A percentile compares a stretch with the other conserved stretches of the same genome.
These are phyloP conservation scores for Colletotrichum gigasporum DNA, from an alignment of 2,329 filamentous ascomycete genomes.

Conservation along the genomic window DNA sequence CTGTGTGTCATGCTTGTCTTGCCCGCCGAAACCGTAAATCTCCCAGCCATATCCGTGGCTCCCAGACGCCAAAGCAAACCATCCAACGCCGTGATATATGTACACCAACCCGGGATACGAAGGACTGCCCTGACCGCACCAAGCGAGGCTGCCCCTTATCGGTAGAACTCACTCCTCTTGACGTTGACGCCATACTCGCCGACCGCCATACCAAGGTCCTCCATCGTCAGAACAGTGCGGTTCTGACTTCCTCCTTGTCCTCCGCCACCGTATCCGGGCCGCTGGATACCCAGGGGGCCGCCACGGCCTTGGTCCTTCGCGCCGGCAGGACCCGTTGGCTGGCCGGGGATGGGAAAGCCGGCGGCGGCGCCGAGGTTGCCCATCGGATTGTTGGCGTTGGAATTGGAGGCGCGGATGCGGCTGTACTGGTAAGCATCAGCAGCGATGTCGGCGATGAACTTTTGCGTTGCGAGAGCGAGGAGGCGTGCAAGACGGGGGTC, in stretches of 20 bases:
- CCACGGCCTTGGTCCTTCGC: conserved; percentile 67
- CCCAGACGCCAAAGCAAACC: conserved; percentile 25
- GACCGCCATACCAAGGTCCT: conserved; percentile 97
- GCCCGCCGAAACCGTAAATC: not conserved
- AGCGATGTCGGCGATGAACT: conserved; percentile 97
- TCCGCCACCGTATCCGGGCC: conserved; percentile 85
- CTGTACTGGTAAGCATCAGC: conserved; percentile 98
- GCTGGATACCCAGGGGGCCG: conserved; percentile 76
- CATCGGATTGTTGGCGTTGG: conserved; percentile 89
- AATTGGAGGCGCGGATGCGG: conserved; percentile 91
- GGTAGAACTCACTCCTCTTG: conserved; percentile 96
- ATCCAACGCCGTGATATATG: conserved; percentile 24
- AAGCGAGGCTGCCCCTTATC: conserved; percentile 54
- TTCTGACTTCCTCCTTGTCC: conserved; percentile 90
- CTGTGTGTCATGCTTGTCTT: not conserved
- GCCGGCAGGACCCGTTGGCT: conserved; percentile 63
- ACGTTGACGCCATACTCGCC: conserved; percentile 98
- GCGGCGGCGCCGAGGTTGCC: conserved; percentile 82
- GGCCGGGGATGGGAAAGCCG: conserved; percentile 72
- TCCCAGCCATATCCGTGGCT: conserved; percentile 6
- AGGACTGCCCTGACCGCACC: not conserved
- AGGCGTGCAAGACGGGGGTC: conserved; percentile 91
- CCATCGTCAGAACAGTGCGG: conserved; percentile 95
- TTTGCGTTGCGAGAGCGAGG: conserved; percentile 96
- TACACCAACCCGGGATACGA: conserved; percentile 4